These are phyloP conservation scores for Clavaria fumosa DNA, from an alignment of 768 basidiomycete genomes.

Conservation along the genomic window DNA sequence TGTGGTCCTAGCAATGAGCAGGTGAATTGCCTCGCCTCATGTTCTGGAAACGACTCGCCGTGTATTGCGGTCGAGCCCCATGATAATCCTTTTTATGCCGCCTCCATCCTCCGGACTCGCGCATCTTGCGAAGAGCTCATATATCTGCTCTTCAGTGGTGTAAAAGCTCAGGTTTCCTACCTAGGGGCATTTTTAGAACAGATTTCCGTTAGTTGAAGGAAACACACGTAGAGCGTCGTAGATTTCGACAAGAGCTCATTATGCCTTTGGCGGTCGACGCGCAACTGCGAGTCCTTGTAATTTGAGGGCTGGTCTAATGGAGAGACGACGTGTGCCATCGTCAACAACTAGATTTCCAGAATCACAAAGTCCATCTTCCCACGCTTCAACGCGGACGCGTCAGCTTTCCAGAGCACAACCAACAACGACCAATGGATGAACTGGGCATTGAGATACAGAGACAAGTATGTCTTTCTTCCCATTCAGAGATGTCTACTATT, in stretches of 20 bases:
- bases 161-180: conserved; percentile 89
- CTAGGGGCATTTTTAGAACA: conserved; percentile 22
- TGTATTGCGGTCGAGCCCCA: conserved; percentile 85
- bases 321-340: conserved; percentile 75
- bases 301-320: conserved; percentile 88
- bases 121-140: conserved; percentile 85
- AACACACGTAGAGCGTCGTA: conserved; percentile 78
- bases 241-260: conserved; percentile 71
- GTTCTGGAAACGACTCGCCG: conserved; percentile 29
- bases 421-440: conserved; percentile 75
- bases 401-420: conserved; percentile 21
- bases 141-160: conserved; percentile 93
- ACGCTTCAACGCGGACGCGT: conserved; percentile 31
- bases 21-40: neutral
- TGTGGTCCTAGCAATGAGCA: conserved; percentile 16
- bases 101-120: conserved; percentile 75
- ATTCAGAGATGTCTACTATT: too few species aligned
- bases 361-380: conserved; percentile 19
- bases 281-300: conserved; percentile 87
- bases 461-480: conserved; percentile 37
- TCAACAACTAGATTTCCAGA: conserved; percentile 7
- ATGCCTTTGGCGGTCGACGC: conserved; percentile 65
- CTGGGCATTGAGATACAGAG: conserved; percentile 74
- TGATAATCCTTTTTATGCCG: conserved; percentile 87
- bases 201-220: conserved; percentile 13